phyloP scores from a whole-genome alignment of 2,329 filamentous ascomycete genomes.

The Aureobasidium sp. region DNA sequence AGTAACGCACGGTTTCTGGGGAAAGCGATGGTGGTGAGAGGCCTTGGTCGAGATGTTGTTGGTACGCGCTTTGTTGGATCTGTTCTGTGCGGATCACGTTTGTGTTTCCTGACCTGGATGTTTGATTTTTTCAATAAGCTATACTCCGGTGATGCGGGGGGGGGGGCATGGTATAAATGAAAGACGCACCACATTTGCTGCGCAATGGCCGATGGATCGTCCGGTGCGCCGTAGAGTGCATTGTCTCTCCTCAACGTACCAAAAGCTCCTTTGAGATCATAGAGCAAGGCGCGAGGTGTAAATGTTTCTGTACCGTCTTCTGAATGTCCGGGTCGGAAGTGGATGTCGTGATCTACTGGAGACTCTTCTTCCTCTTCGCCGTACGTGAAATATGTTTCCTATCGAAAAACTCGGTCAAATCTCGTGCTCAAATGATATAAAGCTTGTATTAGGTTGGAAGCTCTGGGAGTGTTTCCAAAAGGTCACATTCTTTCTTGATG shows the following conservation, averaged over 20 bases:
- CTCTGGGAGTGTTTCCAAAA: too few species aligned
- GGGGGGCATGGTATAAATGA: neutral
- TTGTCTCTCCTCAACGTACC: slow-evolving; percentile 83
- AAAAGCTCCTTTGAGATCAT: slow-evolving; percentile 91
- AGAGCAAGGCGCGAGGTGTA: slow-evolving; percentile 83
- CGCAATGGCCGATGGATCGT: slow-evolving; percentile 28
- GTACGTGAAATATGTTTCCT: slow-evolving; percentile 99
- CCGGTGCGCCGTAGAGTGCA: slow-evolving; percentile 66
- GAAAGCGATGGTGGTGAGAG: slow-evolving; percentile 56
- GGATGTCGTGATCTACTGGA: slow-evolving; percentile 72
- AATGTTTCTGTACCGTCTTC: slow-evolving; percentile 84
- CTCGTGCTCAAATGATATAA: too few species aligned
- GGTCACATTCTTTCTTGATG: too few species aligned
- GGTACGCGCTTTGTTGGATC: slow-evolving; percentile 68
- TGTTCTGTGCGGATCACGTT: slow-evolving; percentile 61
- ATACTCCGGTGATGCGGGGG: too few species aligned
- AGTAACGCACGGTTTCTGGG: slow-evolving; percentile 73
- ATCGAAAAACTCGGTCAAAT: neutral
- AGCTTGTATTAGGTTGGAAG: too few species aligned
- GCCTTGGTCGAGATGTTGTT: slow-evolving; percentile 70
- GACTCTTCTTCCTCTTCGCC: slow-evolving; percentile 55
- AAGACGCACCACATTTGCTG: slow-evolving; percentile 34
- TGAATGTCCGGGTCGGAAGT: slow-evolving; percentile 78
- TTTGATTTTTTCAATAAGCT: too few species aligned
- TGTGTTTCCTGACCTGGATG: slow-evolving; percentile 56